phyloP scores from a whole-genome alignment of 2,329 filamentous ascomycete genomes.

The Chrysoporthe deuterocubensis region DNA sequence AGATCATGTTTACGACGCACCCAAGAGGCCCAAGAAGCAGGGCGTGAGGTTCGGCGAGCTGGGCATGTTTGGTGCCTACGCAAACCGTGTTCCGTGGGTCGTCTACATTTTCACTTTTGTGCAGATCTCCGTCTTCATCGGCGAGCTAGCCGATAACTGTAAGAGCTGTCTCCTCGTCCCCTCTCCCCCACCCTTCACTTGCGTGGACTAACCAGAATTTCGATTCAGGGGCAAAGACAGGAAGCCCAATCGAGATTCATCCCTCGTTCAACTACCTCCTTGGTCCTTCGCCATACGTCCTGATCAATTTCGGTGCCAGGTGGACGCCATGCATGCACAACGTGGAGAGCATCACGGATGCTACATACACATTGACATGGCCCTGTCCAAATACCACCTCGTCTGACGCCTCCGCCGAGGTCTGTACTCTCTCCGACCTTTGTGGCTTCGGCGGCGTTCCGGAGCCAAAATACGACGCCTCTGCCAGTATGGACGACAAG shows the following conservation, averaged over 20 bases:
- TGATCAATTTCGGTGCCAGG: slow-evolving; percentile 96
- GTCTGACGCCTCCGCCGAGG: slow-evolving; percentile 49
- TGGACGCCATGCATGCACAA: slow-evolving; percentile 96
- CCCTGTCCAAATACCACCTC: slow-evolving; percentile 82
- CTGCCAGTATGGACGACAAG: slow-evolving; percentile 48
- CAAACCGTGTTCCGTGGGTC: slow-evolving; percentile 72
- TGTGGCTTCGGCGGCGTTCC: slow-evolving; percentile 83
- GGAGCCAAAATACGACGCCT: slow-evolving; percentile 62
- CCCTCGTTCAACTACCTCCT: slow-evolving; percentile 97
- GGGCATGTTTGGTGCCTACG: slow-evolving; percentile 61
- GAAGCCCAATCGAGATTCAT: slow-evolving; percentile 76
- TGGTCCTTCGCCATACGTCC: slow-evolving; percentile 84
- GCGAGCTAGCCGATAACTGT: slow-evolving; percentile 85
- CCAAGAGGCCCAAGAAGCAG: slow-evolving; percentile 45
- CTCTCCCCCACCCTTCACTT: slow-evolving; percentile 2
- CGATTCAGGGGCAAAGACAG: slow-evolving; percentile 70
- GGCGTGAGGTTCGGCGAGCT: slow-evolving; percentile 62
- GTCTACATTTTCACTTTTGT: slow-evolving; percentile 78
- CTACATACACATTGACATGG: slow-evolving; percentile 58
- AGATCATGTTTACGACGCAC: slow-evolving; percentile 67
- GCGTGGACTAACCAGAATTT: slow-evolving; percentile 26
- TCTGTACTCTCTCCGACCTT: slow-evolving; percentile 75
- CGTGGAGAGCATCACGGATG: slow-evolving; percentile 65
- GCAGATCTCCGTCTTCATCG: slow-evolving; percentile 86
- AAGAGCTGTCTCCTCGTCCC: slow-evolving; percentile 38